Evolutionary conservation across 306 rosid species (phyloP).

Genomic region (Astragalus glycyphyllos): DNA sequence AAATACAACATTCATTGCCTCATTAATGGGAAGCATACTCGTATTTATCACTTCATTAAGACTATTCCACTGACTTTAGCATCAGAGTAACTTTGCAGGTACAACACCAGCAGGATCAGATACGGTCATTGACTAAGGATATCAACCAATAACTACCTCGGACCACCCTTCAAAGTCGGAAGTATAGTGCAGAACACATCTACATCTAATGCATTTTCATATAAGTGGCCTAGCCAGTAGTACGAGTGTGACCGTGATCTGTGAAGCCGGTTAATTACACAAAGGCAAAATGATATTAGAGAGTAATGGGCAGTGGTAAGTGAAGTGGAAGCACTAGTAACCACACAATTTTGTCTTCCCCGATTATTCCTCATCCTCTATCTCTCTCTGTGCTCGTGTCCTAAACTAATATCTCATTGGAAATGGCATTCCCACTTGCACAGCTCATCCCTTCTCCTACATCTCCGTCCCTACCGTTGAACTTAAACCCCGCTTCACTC

Average conservation of each 20-base stretch:
- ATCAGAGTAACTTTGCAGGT: too few relatives aligned
- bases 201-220: background rate
- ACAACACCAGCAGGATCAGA: too few relatives aligned
- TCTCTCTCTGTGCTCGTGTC: background rate
- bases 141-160: too few relatives aligned
- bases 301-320: constrained; percentile 4
- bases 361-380: background rate
- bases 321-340: constrained; percentile 7
- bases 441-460: constrained; percentile 75
- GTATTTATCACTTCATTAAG: too few relatives aligned
- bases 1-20: too few relatives aligned
- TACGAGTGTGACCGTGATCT: constrained; percentile 14
- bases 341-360: constrained; percentile 40
- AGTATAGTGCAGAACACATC: too few relatives aligned
- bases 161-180: too few relatives aligned
- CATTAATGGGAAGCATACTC: too few relatives aligned
- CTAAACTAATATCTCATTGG: background rate
- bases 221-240: background rate
- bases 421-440: constrained; percentile 81
- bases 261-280: background rate
- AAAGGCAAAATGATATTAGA: background rate
- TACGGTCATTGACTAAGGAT: too few relatives aligned
- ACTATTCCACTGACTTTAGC: too few relatives aligned
- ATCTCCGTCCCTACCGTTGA: constrained; percentile 53
- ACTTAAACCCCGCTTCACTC: constrained; percentile 59